Base-by-base conservation (phyloP, 2,329 filamentous ascomycete genomes). In the Pseudogymnoascus sp. region DNA sequence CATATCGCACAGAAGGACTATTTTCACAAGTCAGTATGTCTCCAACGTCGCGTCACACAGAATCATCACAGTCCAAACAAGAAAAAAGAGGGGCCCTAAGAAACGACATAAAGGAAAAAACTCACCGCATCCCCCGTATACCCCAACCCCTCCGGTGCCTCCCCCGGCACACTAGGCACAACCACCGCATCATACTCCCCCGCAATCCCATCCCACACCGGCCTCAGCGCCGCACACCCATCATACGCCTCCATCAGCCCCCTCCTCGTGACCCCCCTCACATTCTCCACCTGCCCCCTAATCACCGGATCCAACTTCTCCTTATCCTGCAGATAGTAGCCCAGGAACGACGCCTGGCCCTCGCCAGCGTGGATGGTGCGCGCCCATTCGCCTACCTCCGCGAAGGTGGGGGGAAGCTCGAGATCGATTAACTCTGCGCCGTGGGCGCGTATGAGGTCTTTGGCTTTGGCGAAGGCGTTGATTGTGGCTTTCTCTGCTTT, bases 401-500 rank as follows among this genome's bases (percentile, higher is more conserved):
- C 70, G 62, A 87, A 81, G 0, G 79, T 75, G 0, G 73, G 60
- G 0, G 80, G 80, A 1, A 87, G 71, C 0, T 76, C 72, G 1
- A 87, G 71, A 50, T 86, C 83, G 8, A 83, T 78, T 0, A 88
- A 77, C 4, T 73, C 68, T 0, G 82, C 85, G 0, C 83, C 84
- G 6, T 80, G 73, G 0, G 66, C 65, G 12, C 65, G 65, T 1
- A 83, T 66, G 0, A 82, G 64, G 1, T 68, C 64, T 0, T 70
- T 71, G 0, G 76, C 80, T 2, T 70, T 73, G 1, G 71, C 68
- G 66, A 80, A 72, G 0, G 80, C 79, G 0, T 68, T 69, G 1
- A 67, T 63, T 0, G 78, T 81, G 0, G 78, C 80, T 0, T 73
- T 68, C 0, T 76, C 78, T 0, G 77, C 79, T 2, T 77, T 64